Percentiles rank a stretch among this genome's conserved stretches.
phyloP scores from a whole-genome alignment of 1,284 basidiomycete genomes.

The Calocybe gambosa region DNA sequence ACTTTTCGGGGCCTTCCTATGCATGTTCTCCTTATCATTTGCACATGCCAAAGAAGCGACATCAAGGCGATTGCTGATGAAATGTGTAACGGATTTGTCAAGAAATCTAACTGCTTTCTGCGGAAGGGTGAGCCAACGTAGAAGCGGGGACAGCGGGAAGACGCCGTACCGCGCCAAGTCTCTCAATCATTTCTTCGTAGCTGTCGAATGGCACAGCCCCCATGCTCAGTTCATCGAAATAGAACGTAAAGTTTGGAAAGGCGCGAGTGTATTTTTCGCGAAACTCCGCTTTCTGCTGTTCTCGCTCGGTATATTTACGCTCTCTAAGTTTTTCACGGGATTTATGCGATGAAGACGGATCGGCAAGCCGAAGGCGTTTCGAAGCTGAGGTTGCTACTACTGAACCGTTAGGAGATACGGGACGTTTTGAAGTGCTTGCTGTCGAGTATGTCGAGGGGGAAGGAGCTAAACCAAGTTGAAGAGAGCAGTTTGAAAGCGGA shows the following conservation, averaged over 20 bases:
- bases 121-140: neutral
- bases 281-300: slow-evolving; percentile 68
- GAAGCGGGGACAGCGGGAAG: slow-evolving; percentile 4
- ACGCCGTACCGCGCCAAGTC: slow-evolving; percentile 73
- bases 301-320: slow-evolving; percentile 40
- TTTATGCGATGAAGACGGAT: slow-evolving; percentile 11
- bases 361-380: slow-evolving; percentile 27
- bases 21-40: slow-evolving; percentile 63
- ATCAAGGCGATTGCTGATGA: slow-evolving; percentile 65
- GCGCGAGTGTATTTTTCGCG: slow-evolving; percentile 78
- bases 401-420: slow-evolving; percentile 55
- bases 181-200: slow-evolving; percentile 50
- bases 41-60: slow-evolving; percentile 17
- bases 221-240: slow-evolving; percentile 71
- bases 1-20: slow-evolving; percentile 44
- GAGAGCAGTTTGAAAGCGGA: slow-evolving; percentile 28
- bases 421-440: slow-evolving; percentile 43
- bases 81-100: slow-evolving; percentile 82
- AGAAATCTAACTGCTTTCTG: slow-evolving; percentile 75
- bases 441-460: slow-evolving; percentile 26
- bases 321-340: slow-evolving; percentile 21
- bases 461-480: slow-evolving; percentile 17
- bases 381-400: slow-evolving; percentile 27
- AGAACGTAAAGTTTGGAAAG: slow-evolving; percentile 82
- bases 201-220: slow-evolving; percentile 40